Conservation (phyloP, 1,284 basidiomycete species). For the Rhodotorula sp. region DNA sequence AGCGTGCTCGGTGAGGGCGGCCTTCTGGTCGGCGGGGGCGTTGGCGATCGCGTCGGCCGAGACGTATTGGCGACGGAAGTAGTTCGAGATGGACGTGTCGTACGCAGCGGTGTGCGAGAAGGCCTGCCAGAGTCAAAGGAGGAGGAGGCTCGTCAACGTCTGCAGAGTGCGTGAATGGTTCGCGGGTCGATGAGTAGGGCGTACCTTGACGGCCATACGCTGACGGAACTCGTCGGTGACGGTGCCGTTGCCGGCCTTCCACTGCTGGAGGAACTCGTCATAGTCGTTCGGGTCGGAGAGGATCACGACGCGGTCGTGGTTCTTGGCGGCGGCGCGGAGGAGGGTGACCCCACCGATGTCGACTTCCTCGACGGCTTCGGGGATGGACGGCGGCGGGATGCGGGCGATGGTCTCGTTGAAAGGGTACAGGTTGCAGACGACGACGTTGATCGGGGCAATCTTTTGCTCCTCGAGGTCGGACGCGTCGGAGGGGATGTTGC, state of each 20-base stretch:
- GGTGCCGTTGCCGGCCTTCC: constrained; percentile 64
- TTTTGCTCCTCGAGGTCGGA: constrained; percentile 73
- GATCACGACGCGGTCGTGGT: constrained; percentile 89
- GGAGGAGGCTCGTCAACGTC: too few relatives aligned
- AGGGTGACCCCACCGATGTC: constrained; percentile 99
- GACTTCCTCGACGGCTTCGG: constrained; percentile 94
- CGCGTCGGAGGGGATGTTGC: constrained; percentile 80
- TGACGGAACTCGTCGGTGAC: constrained; percentile 70
- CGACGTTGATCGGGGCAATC: constrained; percentile 87
- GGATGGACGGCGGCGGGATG: constrained; percentile 82
- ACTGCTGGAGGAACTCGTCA: constrained; percentile 71
- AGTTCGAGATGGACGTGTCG: constrained; percentile 91
- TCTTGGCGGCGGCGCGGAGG: constrained; percentile 96
- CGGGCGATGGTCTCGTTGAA: constrained; percentile 83
- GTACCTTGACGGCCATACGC: constrained; percentile 81
- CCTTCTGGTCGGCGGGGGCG: constrained; percentile 60
- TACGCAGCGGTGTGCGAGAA: constrained; percentile 95
- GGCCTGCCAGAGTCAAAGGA: constrained; percentile 61
- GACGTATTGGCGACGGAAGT: constrained; percentile 95
- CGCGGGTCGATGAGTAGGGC: too few relatives aligned
- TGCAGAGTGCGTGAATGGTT: background rate
- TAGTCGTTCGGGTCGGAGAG: constrained; percentile 96
- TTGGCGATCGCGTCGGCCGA: constrained; percentile 61
- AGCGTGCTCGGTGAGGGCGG: constrained; percentile 60
- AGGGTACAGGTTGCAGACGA: constrained; percentile 99